phyloP scores from a whole-genome alignment of 2,329 filamentous ascomycete genomes.

The Pseudogymnoascus sp. region DNA sequence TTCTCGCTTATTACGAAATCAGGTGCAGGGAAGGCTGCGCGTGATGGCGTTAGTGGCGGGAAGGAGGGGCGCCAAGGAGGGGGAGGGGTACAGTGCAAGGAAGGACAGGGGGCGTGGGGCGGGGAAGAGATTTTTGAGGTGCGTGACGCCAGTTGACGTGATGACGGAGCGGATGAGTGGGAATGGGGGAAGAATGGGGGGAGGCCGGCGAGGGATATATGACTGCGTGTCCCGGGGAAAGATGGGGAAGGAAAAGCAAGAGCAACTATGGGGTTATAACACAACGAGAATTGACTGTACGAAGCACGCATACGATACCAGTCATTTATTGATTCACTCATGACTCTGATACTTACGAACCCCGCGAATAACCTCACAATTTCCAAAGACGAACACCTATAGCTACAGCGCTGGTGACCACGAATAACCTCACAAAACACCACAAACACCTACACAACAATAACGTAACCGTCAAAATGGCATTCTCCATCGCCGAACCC shows the following conservation, averaged over 20 bases:
- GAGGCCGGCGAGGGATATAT: background rate
- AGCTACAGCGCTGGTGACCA: background rate
- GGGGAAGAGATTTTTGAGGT: constrained; percentile 7
- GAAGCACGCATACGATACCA: background rate
- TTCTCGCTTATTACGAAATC: background rate
- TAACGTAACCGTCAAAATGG: background rate
- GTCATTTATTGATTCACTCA: background rate
- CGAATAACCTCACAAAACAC: background rate
- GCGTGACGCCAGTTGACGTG: constrained; percentile 5
- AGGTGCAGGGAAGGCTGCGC: background rate
- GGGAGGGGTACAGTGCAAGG: background rate
- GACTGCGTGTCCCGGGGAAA: background rate
- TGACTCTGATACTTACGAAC: background rate
- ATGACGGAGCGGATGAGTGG: background rate
- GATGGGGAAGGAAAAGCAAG: background rate
- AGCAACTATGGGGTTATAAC: constrained; percentile 5
- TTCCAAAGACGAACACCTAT: background rate
- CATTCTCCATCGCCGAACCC: constrained; percentile 22
- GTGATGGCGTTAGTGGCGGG: constrained; percentile 6
- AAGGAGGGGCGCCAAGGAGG: background rate
- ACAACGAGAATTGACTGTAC: background rate
- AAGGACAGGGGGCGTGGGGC: constrained; percentile 3
- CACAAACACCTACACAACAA: background rate
- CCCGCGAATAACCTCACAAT: background rate
- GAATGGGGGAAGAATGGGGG: background rate